A percentile compares a stretch with the other conserved stretches of the same genome.
Conservation (phyloP, 768 basidiomycete genomes). For the Infundibulicybe gibba region DNA sequence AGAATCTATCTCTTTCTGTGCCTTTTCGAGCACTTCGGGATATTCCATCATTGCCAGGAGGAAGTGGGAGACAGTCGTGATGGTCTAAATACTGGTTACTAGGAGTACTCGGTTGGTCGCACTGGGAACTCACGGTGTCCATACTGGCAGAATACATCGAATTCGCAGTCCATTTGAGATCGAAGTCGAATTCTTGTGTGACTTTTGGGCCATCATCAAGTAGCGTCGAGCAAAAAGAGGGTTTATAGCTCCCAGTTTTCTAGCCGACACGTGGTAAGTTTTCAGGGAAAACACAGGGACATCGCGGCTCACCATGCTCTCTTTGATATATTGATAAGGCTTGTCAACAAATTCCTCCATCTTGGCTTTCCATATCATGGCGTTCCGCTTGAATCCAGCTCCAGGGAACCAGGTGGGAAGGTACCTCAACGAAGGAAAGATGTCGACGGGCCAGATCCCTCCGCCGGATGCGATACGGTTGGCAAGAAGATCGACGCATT, state of each 20-base stretch:
- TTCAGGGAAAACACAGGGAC: not conserved
- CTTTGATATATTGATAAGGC: constrained; percentile 58
- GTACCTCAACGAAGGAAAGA: constrained; percentile 45
- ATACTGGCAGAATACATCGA: constrained; percentile 72
- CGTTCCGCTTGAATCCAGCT: constrained; percentile 60
- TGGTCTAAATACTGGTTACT: constrained; percentile 30
- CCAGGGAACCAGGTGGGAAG: constrained; percentile 70
- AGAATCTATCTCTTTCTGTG: constrained; percentile 62
- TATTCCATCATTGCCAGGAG: constrained; percentile 64
- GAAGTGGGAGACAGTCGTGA: constrained; percentile 56
- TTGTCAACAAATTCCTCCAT: constrained; percentile 62
- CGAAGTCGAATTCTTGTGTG: constrained; percentile 50
- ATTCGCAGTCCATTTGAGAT: constrained; percentile 80
- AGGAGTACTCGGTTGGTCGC: not conserved
- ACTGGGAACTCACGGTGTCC: constrained; percentile 45
- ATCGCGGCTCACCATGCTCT: constrained; percentile 44
- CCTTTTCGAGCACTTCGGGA: constrained; percentile 53
- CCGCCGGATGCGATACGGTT: constrained; percentile 36
- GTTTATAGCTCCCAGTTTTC: constrained; percentile 36
- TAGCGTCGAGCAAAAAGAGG: constrained; percentile 47
- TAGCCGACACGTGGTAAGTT: constrained; percentile 13
- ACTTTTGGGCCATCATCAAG: constrained; percentile 44
- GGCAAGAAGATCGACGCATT: constrained; percentile 36
- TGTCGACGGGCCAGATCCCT: constrained; percentile 50
- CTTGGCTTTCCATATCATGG: constrained; percentile 56